Conservation (phyloP, 1,139 yeast genomes). For the Hansenula sp. region DNA sequence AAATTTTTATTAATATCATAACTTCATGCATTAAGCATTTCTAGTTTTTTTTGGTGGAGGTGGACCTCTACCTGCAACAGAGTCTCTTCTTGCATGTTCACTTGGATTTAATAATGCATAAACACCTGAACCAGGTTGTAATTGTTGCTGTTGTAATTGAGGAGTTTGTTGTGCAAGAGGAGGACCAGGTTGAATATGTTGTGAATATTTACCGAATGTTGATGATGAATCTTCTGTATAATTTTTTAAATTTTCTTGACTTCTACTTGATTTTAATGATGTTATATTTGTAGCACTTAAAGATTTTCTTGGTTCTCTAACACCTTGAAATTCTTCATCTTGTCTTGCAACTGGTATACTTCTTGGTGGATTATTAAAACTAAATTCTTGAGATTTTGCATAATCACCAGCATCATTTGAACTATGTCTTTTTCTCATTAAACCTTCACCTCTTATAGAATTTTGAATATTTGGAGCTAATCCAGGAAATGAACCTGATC, state of each 20-base stretch:
- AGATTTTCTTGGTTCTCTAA: constrained; percentile 6
- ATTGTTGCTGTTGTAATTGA: neutral
- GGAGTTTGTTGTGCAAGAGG: neutral
- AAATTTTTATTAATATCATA: too few species aligned
- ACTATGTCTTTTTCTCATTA: constrained; percentile 20
- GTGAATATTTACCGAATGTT: neutral
- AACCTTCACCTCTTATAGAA: constrained; percentile 10
- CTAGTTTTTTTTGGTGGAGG: neutral
- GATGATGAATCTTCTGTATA: constrained; percentile 1
- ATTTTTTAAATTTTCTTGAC: neutral
- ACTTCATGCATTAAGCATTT: neutral
- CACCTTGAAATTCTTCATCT: neutral
- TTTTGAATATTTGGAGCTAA: constrained; percentile 13
- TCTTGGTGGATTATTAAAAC: constrained; percentile 26
- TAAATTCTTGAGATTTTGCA: constrained; percentile 10
- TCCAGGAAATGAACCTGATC: constrained; percentile 20
- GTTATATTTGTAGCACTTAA: constrained; percentile 8
- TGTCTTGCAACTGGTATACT: constrained; percentile 20
- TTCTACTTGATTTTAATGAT: constrained; percentile 1
- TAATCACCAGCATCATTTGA: constrained; percentile 18
- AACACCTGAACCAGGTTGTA: constrained; percentile 16
- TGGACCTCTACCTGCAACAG: neutral
- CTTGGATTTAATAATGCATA: constrained; percentile 21
- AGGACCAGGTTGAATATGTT: neutral
- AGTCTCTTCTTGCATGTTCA: constrained; percentile 9